phyloP scores from a whole-genome alignment of 2,329 filamentous ascomycete genomes.

The Cladosporium sp. region DNA sequence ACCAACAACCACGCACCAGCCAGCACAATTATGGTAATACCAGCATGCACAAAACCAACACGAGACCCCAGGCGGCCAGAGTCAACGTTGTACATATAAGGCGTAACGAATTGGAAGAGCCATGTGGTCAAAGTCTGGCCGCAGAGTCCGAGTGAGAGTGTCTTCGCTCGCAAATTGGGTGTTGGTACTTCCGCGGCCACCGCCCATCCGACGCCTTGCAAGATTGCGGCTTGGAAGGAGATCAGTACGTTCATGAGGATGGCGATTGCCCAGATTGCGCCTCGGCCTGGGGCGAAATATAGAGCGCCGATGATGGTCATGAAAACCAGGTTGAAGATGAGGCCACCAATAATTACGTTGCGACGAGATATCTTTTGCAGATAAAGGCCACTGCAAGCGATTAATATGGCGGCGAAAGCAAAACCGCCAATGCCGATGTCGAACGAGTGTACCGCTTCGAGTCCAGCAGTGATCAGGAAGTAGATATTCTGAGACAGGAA shows the following conservation, averaged over 20 bases:
- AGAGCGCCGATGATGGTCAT: background rate
- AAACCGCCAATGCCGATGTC: background rate
- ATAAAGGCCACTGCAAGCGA: background rate
- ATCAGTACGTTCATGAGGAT: background rate
- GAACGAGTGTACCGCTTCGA: background rate
- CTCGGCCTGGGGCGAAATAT: background rate
- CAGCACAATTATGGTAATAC: background rate
- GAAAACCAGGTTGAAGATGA: background rate
- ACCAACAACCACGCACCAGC: background rate
- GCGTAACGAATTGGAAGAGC: background rate
- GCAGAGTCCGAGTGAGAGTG: background rate
- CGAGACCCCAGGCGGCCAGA: background rate
- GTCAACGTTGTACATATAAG: background rate
- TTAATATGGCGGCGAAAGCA: background rate
- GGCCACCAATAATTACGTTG: background rate
- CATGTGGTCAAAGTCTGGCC: slow-evolving; percentile 3
- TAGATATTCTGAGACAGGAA: slow-evolving; percentile 1
- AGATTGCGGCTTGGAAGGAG: background rate
- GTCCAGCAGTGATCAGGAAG: slow-evolving; percentile 1
- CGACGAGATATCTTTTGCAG: background rate
- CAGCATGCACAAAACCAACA: background rate
- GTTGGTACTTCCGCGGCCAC: background rate
- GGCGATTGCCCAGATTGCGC: background rate
- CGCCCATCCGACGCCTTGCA: background rate
- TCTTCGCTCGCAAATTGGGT: background rate